Percentiles rank a stretch among this genome's conserved stretches.
Evolutionary conservation across 179 eudicot genomes (phyloP).

Genomic region (Carnegiea gigantea): DNA sequence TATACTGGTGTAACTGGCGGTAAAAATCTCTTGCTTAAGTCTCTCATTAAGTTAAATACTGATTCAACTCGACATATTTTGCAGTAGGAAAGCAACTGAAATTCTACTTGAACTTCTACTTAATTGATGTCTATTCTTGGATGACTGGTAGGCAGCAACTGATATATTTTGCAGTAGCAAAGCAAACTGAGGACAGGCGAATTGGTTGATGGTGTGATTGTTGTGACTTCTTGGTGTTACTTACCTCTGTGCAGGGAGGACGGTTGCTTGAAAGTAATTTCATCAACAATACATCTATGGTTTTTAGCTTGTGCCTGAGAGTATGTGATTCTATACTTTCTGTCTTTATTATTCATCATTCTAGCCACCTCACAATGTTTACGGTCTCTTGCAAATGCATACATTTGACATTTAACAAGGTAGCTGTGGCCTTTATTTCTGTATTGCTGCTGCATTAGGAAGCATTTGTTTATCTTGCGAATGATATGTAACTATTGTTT

Average conservation of each 20-base stretch:
- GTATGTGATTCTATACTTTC: conserved; percentile 44
- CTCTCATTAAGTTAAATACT: neutral
- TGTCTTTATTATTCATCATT: conserved; percentile 1
- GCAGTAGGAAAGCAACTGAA: neutral
- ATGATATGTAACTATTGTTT: neutral
- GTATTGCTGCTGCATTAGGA: conserved; percentile 10
- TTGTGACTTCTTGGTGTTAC: neutral
- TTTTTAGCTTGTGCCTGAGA: conserved; percentile 82
- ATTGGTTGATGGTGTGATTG: neutral
- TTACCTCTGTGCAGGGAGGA: conserved; percentile 59
- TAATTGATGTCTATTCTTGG: too few species aligned
- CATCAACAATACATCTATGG: conserved; percentile 97
- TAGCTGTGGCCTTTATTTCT: neutral
- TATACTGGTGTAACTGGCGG: neutral
- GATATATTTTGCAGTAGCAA: neutral
- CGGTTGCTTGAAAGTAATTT: conserved; percentile 90
- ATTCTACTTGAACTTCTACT: neutral
- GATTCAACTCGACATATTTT: neutral
- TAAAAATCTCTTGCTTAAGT: neutral
- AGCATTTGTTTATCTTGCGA: neutral
- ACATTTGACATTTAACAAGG: conserved; percentile 1
- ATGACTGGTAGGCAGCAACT: too few species aligned
- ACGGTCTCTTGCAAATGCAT: neutral
- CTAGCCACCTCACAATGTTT: neutral
- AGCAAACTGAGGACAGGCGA: neutral